Conservation (phyloP, 75 land plant species). For the Picea glauca region DNA sequence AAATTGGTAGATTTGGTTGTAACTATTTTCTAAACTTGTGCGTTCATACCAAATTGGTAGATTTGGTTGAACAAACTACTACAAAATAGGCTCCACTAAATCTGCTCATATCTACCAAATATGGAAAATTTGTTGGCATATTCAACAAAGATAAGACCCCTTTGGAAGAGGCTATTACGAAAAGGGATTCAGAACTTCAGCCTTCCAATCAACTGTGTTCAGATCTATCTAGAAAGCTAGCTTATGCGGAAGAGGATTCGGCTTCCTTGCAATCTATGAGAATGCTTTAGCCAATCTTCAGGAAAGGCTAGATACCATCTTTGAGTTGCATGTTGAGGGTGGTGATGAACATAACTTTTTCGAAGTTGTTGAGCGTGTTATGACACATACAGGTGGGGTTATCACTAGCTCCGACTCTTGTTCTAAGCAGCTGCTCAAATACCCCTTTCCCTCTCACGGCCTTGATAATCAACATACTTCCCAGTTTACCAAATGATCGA, state of each 20-base stretch:
- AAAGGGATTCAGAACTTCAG: conserved; percentile 16
- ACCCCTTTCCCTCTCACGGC: conserved; percentile 14
- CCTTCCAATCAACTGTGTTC: conserved; percentile 22
- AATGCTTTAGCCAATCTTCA: conserved; percentile 38
- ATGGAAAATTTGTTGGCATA: no score
- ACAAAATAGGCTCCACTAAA: no score
- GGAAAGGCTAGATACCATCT: conserved; percentile 33
- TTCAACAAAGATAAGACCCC: no score
- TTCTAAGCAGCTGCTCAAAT: conserved; percentile 12
- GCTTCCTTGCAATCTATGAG: conserved; percentile 14
- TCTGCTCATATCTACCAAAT: no score
- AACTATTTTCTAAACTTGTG: no score
- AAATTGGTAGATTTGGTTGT: no score
- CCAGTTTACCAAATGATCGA: conserved; percentile 12
- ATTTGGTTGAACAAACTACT: no score
- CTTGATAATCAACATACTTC: conserved; percentile 10
- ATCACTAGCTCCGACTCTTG: conserved; percentile 17
- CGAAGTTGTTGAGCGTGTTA: conserved; percentile 27
- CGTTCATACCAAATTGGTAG: no score
- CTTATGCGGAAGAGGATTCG: conserved; percentile 24
- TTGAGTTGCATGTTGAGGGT: no score
- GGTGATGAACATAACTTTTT: no score
- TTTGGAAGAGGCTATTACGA: no score
- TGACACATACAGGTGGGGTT: conserved; percentile 27
- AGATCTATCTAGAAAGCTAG: conserved; percentile 21